phyloP scores from a whole-genome alignment of 2,329 filamentous ascomycete genomes.

The Thermochaetoides dissita region DNA sequence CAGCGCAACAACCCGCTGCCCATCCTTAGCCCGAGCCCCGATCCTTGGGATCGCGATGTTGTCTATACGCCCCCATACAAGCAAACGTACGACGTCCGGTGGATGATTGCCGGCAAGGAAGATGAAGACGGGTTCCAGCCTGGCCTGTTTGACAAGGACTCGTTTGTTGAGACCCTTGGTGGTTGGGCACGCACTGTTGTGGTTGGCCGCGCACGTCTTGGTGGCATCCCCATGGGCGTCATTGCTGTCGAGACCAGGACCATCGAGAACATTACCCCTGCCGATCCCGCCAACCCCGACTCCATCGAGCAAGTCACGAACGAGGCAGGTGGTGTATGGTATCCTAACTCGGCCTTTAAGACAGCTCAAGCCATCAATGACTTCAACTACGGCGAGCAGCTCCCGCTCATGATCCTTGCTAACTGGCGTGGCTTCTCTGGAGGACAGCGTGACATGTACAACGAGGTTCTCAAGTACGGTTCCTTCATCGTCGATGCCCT shows the following conservation, averaged over 20 bases:
- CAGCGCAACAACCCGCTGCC: conserved; percentile 87
- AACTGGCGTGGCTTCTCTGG: conserved; percentile 99
- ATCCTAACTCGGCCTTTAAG: conserved; percentile 99
- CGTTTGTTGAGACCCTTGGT: conserved; percentile 90
- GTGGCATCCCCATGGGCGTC: conserved; percentile 95
- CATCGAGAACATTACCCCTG: conserved; percentile 91
- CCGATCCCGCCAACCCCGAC: conserved; percentile 94
- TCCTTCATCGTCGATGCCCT: conserved; percentile 98
- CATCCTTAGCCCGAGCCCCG: conserved; percentile 76
- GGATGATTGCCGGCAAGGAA: conserved; percentile 79
- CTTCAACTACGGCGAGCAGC: conserved; percentile 97
- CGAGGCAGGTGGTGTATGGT: conserved; percentile 98
- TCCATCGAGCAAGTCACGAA: conserved; percentile 91
- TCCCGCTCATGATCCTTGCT: conserved; percentile 96
- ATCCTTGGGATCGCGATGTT: conserved; percentile 87
- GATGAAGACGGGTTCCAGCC: conserved; percentile 74
- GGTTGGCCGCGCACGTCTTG: conserved; percentile 86
- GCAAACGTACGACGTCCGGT: conserved; percentile 82
- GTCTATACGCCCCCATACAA: conserved; percentile 69
- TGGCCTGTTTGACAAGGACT: conserved; percentile 91
- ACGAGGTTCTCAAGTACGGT: conserved; percentile 98
- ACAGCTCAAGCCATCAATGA: conserved; percentile 96
- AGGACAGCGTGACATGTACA: conserved; percentile 99
- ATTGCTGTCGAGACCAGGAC: conserved; percentile 93
- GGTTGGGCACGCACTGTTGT: conserved; percentile 97